These are phyloP conservation scores for Cladophialophora bantiana DNA, from an alignment of 2,329 filamentous ascomycete species.

Conservation along the genomic window DNA sequence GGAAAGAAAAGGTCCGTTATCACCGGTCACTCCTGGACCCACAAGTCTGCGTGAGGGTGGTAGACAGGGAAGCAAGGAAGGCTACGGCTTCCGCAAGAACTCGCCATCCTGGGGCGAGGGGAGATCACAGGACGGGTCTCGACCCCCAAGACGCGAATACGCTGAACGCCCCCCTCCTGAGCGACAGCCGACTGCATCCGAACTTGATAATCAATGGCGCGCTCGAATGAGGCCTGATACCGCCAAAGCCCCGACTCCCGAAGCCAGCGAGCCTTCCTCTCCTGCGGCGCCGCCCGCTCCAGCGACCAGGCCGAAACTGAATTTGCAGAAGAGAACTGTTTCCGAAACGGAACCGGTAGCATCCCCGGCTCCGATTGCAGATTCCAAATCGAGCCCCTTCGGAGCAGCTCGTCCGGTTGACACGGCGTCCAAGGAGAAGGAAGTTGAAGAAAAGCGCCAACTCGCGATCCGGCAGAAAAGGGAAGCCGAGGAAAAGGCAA, in stretches of 20 bases:
- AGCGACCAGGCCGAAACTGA: conserved; percentile 77
- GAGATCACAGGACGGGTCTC: conserved; percentile 74
- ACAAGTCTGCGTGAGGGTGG: conserved; percentile 61
- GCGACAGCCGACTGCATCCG: conserved; percentile 81
- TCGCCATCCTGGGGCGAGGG: conserved; percentile 79
- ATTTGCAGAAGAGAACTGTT: conserved; percentile 89
- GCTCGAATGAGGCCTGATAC: conserved; percentile 86
- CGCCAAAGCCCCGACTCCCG: conserved; percentile 68
- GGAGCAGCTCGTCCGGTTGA: conserved; percentile 93
- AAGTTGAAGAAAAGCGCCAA: conserved; percentile 87
- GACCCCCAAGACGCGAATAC: conserved; percentile 80
- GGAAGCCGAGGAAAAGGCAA: conserved; percentile 84
- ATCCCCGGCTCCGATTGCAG: conserved; percentile 56
- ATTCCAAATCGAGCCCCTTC: conserved; percentile 90
- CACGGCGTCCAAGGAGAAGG: conserved; percentile 84
- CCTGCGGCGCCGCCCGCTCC: conserved; percentile 69
- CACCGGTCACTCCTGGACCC: conserved; percentile 65
- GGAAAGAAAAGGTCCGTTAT: conserved; percentile 92
- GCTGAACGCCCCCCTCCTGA: conserved; percentile 71
- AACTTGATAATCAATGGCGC: conserved; percentile 93
- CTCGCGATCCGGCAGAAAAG: conserved; percentile 79
- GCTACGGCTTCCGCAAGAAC: conserved; percentile 63
- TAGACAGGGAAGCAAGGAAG: conserved; percentile 66
- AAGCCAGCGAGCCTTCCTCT: conserved; percentile 77
- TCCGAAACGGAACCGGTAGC: conserved; percentile 69